phyloP scores from a whole-genome alignment of 2,329 filamentous ascomycete genomes.

The Hymenoscyphus fructigenus region DNA sequence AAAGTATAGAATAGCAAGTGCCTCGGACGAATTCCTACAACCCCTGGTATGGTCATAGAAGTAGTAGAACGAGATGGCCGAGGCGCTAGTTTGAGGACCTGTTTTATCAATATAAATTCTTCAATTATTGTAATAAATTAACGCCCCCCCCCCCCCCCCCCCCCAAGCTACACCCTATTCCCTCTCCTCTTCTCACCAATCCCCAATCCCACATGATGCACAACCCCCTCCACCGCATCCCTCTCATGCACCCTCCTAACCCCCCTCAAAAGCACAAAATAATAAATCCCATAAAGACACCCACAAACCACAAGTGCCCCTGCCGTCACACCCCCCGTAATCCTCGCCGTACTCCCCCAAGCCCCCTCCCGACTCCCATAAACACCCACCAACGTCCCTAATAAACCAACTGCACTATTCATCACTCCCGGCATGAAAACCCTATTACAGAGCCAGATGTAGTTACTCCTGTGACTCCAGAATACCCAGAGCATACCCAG shows the following conservation, averaged over 20 bases:
- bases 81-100: too few relatives aligned
- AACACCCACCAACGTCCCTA: conserved; percentile 31
- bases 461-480: conserved; percentile 25
- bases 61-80: too few relatives aligned
- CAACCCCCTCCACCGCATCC: conserved; percentile 21
- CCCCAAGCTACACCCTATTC: background rate
- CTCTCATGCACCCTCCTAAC: conserved; percentile 30
- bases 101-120: too few relatives aligned
- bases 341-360: conserved; percentile 31
- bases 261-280: conserved; percentile 28
- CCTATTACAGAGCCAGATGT: conserved; percentile 32
- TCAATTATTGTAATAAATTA: too few relatives aligned
- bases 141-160: too few relatives aligned
- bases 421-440: conserved; percentile 34
- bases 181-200: background rate
- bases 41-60: too few relatives aligned
- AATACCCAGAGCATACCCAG: conserved; percentile 31
- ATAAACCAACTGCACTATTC: conserved; percentile 30
- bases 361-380: conserved; percentile 27
- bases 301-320: conserved; percentile 24
- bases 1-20: too few relatives aligned
- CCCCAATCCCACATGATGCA: conserved; percentile 12
- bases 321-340: conserved; percentile 31
- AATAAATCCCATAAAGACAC: conserved; percentile 30
- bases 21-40: too few relatives aligned